These are phyloP conservation scores for Hortaea sp. DNA, from an alignment of 2,329 filamentous ascomycete species.

Conservation along the genomic window DNA sequence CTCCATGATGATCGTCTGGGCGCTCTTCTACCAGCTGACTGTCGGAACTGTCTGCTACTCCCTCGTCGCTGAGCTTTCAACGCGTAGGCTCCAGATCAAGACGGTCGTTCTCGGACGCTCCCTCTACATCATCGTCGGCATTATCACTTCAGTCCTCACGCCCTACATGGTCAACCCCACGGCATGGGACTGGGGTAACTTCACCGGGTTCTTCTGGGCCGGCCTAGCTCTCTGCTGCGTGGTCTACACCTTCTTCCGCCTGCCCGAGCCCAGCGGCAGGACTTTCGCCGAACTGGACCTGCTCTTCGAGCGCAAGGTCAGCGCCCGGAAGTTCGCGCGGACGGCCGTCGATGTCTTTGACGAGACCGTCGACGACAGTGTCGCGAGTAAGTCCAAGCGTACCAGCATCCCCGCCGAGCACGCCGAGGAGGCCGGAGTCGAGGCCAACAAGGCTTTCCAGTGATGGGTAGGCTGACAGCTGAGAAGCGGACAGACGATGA, in stretches of 20 bases:
- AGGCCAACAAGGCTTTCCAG: too few species aligned
- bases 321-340: constrained; percentile 60
- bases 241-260: constrained; percentile 63
- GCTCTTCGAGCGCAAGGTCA: constrained; percentile 64
- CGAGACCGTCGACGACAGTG: constrained; percentile 23
- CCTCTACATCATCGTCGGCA: constrained; percentile 66
- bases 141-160: constrained; percentile 70
- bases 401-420: too few species aligned
- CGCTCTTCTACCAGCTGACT: constrained; percentile 73
- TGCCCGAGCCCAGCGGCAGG: constrained; percentile 42
- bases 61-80: constrained; percentile 74
- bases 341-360: constrained; percentile 48
- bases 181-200: constrained; percentile 83
- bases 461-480: too few species aligned
- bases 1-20: constrained; percentile 76
- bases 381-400: too few species aligned
- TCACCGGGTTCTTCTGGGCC: constrained; percentile 79
- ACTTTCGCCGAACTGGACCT: constrained; percentile 81
- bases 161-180: constrained; percentile 88
- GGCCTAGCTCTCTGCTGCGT: constrained; percentile 72
- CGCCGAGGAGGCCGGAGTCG: too few species aligned
- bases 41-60: constrained; percentile 88
- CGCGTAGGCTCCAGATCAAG: constrained; percentile 77
- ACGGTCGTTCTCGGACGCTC: constrained; percentile 80
- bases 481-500: too few species aligned